These are phyloP conservation scores for Eucalyptus tenuipes DNA, from an alignment of 345 rosid genomes.

Conservation along the genomic window DNA sequence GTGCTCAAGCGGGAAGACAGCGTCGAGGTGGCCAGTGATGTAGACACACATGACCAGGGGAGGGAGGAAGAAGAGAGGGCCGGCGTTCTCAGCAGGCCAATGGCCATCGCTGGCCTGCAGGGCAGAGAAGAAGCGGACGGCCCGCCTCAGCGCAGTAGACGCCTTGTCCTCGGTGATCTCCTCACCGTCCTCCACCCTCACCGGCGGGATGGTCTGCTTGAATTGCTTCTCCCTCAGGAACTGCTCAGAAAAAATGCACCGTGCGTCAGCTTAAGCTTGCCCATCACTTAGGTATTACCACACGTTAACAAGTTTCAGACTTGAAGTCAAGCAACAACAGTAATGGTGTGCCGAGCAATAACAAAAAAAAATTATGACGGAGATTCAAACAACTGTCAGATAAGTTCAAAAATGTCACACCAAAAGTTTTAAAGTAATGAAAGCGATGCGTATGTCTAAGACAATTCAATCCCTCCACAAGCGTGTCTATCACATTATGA, in stretches of 20 bases:
- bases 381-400: background rate
- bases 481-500: background rate
- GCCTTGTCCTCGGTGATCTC: slow-evolving; percentile 11
- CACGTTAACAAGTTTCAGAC: background rate
- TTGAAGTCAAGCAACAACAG: background rate
- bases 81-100: slow-evolving; percentile 30
- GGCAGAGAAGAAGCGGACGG: slow-evolving; percentile 15
- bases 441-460: background rate
- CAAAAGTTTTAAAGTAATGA: background rate
- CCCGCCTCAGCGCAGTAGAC: slow-evolving; percentile 3
- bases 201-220: slow-evolving; percentile 9
- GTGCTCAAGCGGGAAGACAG: slow-evolving; percentile 7
- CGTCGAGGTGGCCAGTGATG: slow-evolving; percentile 19
- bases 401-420: background rate
- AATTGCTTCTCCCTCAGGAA: slow-evolving; percentile 13
- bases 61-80: slow-evolving; percentile 19
- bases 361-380: background rate
- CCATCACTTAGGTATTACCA: background rate
- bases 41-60: slow-evolving; percentile 20
- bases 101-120: slow-evolving; percentile 22
- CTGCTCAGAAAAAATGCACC: background rate
- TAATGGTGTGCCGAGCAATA: background rate
- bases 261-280: background rate
- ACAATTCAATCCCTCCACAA: background rate
- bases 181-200: slow-evolving; percentile 9